Percentiles rank a stretch among this genome's conserved stretches.
Evolutionary conservation across 805 yeast species (phyloP).

Genomic region (Suhomyces emberorum): DNA sequence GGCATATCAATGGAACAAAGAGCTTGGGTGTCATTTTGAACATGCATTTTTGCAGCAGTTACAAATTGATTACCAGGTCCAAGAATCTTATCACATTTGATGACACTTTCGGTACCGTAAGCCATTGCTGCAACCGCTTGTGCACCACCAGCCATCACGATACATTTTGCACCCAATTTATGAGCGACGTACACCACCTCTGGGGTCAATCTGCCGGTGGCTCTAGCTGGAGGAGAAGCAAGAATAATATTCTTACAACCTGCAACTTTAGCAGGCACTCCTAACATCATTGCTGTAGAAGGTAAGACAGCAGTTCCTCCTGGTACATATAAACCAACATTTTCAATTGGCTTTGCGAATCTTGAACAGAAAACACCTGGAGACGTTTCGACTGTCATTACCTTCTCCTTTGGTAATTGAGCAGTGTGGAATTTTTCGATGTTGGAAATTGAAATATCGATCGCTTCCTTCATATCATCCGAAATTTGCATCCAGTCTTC

Average conservation of each 20-base stretch:
- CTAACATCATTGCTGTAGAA: conserved; percentile 95
- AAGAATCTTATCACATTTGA: conserved; percentile 92
- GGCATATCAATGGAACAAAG: conserved; percentile 98
- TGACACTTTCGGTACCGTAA: conserved; percentile 89
- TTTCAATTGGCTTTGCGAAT: conserved; percentile 91
- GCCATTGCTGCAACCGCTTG: conserved; percentile 99
- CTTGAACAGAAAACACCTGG: conserved; percentile 95
- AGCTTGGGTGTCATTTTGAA: conserved; percentile 93
- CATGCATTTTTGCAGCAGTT: conserved; percentile 98
- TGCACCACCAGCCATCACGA: conserved; percentile 97
- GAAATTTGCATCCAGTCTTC: conserved; percentile 67
- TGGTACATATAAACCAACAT: conserved; percentile 94
- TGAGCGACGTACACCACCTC: conserved; percentile 97
- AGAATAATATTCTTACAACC: conserved; percentile 88
- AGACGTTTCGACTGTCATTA: conserved; percentile 81
- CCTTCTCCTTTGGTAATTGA: conserved; percentile 68
- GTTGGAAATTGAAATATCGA: conserved; percentile 86
- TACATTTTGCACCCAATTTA: conserved; percentile 86
- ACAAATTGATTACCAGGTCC: conserved; percentile 99
- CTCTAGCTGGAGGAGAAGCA: conserved; percentile 91
- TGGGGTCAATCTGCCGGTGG: conserved; percentile 90
- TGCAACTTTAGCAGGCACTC: conserved; percentile 98
- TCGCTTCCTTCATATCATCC: conserved; percentile 73
- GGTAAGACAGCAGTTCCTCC: conserved; percentile 99
- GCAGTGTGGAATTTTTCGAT: conserved; percentile 92